Conservation (phyloP, 2,329 filamentous ascomycete species). For the Elsinoe fawcettii region DNA sequence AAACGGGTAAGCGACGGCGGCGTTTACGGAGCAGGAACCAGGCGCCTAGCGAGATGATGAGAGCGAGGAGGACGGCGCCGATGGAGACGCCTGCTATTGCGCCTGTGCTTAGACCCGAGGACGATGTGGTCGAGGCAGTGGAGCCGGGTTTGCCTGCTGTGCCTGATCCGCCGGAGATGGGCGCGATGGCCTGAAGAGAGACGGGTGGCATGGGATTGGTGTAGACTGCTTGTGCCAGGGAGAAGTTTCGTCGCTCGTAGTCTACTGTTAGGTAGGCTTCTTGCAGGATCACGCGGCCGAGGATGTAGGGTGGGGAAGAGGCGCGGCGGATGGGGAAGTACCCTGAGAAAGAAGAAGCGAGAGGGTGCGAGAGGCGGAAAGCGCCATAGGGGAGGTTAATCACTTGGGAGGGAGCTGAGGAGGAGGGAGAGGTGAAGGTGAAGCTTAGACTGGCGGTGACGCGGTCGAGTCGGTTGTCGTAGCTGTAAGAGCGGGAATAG, state of each 20-base stretch:
- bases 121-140: not conserved
- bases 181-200: constrained; percentile 31
- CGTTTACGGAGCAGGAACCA: not conserved
- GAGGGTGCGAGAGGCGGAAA: constrained; percentile 24
- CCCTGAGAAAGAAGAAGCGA: constrained; percentile 14
- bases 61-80: not conserved
- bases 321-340: constrained; percentile 32
- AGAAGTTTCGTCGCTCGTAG: constrained; percentile 25
- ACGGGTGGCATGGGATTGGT: constrained; percentile 37
- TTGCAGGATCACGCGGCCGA: constrained; percentile 32
- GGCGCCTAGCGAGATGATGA: not conserved
- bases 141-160: not conserved
- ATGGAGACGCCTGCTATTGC: not conserved
- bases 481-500: constrained; percentile 28
- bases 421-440: constrained; percentile 25
- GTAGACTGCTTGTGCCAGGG: constrained; percentile 48
- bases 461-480: constrained; percentile 24
- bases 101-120: not conserved
- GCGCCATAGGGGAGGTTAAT: constrained; percentile 28
- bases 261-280: constrained; percentile 31
- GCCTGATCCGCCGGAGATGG: constrained; percentile 3
- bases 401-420: constrained; percentile 27
- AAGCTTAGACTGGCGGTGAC: constrained; percentile 13
- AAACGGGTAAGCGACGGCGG: not conserved
- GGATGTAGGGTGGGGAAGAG: constrained; percentile 28